Evolutionary conservation across 2,329 filamentous ascomycete species (phyloP), one percentile per base, ranked within the genome.

Genomic region (Alternaria infectoria): DNA sequence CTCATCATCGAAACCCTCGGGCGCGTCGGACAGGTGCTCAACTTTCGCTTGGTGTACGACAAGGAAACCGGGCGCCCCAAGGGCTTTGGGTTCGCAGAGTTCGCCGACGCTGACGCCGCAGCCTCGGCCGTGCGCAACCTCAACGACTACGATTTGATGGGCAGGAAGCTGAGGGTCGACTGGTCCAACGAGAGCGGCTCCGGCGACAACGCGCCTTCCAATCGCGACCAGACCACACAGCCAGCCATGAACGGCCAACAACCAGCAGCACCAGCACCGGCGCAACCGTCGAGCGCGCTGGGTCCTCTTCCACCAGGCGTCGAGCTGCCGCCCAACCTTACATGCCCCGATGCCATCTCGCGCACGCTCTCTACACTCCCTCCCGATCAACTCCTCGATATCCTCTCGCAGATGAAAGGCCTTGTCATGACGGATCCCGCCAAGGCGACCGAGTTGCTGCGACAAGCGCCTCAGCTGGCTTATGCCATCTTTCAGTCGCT

Each of bases 401-500:
- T 97, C 61, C 88, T 99, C 64, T 89, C 90, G 9, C 94, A 98
- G 79, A 96, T 98, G 92, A 98, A 98, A 82, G 88, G 90, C 4
- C 85, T 98, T 12, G 93, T 93, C n/a, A 88, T 89, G 54, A 88
- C 86, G 23, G 93, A 98, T 72, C 93, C 95, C 3, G 86, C 87
- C 19, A 91, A 93, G 76, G 94, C 94, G 4, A 93, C 91, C 0
- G 93, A 97, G 75, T 88, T 98, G 44, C 88, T 99, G 45, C 87
- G 91, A 66, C 91, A 95, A 82, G 93, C 94, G 2, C 96, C 96
- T 0, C 96, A 99, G 81, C 89, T 99, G 47, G 89, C 93, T 5
- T 98, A 97, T 74, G 96, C 96, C 61, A 91, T 98, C 69, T 98
- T 98, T 82, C 95, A 98, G 81, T 92, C 94, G 23, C 87, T 98